Percentiles rank a stretch among this genome's conserved stretches.
These are phyloP conservation scores for Elsinoe necatrix DNA, from an alignment of 2,329 filamentous ascomycete genomes.

Conservation along the genomic window DNA sequence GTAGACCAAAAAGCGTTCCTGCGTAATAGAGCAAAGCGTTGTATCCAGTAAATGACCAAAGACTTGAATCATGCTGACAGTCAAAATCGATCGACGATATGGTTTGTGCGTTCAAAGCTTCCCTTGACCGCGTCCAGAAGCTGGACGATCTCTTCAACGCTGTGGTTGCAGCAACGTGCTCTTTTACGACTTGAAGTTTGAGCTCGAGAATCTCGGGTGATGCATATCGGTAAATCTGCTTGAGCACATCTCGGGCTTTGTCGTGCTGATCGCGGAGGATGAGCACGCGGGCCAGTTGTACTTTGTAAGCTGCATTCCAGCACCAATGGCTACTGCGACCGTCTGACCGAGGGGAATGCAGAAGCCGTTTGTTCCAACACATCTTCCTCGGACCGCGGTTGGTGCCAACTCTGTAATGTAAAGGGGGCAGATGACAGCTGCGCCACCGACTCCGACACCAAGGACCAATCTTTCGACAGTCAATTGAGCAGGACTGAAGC, in stretches of 20 bases:
- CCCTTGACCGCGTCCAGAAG: not conserved
- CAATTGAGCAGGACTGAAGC: conserved; percentile 36
- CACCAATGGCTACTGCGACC: no score
- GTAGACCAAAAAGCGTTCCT: not conserved
- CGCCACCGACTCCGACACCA: conserved; percentile 43
- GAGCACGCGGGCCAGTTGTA: not conserved
- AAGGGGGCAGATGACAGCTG: conserved; percentile 36
- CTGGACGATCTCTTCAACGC: not conserved
- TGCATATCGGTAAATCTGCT: not conserved
- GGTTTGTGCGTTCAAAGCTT: not conserved
- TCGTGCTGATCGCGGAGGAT: not conserved
- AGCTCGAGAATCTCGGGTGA: not conserved
- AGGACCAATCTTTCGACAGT: conserved; percentile 40
- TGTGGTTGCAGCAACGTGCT: not conserved
- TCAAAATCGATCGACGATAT: not conserved
- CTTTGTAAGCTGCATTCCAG: no score
- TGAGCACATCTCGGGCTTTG: not conserved
- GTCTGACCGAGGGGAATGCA: no score
- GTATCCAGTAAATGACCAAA: not conserved
- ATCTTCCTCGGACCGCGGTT: conserved; percentile 38
- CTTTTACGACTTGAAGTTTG: not conserved
- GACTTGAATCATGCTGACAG: not conserved
- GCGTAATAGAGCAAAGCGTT: not conserved
- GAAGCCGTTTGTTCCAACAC: no score
- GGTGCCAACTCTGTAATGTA: conserved; percentile 47